Conservation (phyloP, 352 stramenopile genomes). For the Globisporangium spinosum region DNA sequence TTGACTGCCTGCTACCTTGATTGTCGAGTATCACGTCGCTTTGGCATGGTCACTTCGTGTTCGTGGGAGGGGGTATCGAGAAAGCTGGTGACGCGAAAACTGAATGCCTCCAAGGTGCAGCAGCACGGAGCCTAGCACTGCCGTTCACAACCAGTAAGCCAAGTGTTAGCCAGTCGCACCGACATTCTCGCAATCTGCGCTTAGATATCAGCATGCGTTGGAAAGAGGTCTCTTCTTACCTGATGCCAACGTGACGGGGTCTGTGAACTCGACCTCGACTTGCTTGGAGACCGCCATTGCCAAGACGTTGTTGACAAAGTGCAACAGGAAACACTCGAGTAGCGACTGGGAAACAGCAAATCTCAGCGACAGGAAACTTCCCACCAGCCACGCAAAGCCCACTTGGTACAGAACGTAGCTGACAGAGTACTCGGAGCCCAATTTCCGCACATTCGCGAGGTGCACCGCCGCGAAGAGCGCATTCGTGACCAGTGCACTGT, state of each 20-base stretch:
- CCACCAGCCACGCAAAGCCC: constrained; percentile 39
- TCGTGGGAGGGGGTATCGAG: neutral
- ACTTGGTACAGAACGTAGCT: constrained; percentile 43
- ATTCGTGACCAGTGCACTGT: constrained; percentile 30
- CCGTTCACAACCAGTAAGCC: neutral
- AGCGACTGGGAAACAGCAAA: constrained; percentile 37
- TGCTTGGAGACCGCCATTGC: constrained; percentile 28
- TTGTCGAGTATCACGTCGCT: neutral
- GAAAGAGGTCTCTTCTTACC: neutral
- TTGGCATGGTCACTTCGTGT: neutral
- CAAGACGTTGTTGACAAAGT: constrained; percentile 58
- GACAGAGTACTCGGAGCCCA: constrained; percentile 17
- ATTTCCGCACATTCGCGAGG: constrained; percentile 31
- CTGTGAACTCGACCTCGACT: neutral
- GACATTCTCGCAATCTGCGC: neutral
- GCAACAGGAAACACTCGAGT: constrained; percentile 50
- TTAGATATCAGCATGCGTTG: neutral
- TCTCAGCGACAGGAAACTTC: constrained; percentile 40
- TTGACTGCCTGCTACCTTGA: neutral
- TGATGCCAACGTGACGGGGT: neutral
- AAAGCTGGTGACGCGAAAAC: neutral
- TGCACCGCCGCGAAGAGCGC: constrained; percentile 50
- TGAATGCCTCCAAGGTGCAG: neutral
- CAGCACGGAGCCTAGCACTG: neutral
- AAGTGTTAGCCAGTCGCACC: neutral